phyloP scores from a whole-genome alignment of 2,329 filamentous ascomycete species.

The Cylindrodendrum hubeiense region DNA sequence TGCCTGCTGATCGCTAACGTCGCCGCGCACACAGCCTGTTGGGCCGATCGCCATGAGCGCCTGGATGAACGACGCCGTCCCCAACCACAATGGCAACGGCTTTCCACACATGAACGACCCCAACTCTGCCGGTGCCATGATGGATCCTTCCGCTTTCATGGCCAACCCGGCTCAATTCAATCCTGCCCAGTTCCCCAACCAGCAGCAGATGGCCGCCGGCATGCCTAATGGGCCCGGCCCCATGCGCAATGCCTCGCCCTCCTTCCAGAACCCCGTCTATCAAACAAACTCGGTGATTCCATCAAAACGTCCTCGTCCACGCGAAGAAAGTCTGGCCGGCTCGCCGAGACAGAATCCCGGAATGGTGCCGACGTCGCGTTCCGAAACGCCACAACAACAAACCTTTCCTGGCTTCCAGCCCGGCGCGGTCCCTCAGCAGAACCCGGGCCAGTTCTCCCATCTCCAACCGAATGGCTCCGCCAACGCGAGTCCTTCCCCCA shows the following conservation, averaged over 20 bases:
- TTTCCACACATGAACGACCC: conserved; percentile 75
- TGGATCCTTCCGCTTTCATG: conserved; percentile 76
- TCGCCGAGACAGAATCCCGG: conserved; percentile 83
- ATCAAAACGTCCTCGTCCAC: conserved; percentile 85
- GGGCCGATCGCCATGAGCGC: conserved; percentile 73
- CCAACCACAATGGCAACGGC: conserved; percentile 78
- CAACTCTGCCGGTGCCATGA: conserved; percentile 69
- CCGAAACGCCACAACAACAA: conserved; percentile 89
- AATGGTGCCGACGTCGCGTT: conserved; percentile 84
- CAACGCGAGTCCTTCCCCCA: conserved; percentile 92
- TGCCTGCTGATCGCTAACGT: conserved; percentile 60
- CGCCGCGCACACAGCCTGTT: conserved; percentile 57
- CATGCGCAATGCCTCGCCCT: conserved; percentile 85
- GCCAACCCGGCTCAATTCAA: conserved; percentile 71
- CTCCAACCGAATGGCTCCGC: conserved; percentile 83
- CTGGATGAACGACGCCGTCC: conserved; percentile 79
- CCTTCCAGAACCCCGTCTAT: conserved; percentile 81
- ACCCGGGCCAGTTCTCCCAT: conserved; percentile 81
- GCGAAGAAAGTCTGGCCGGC: conserved; percentile 86
- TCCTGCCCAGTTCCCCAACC: conserved; percentile 68
- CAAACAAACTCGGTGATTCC: conserved; percentile 89
- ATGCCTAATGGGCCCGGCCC: conserved; percentile 87
- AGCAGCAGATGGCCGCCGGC: conserved; percentile 63
- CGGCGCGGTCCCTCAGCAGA: conserved; percentile 71
- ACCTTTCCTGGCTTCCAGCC: conserved; percentile 79